Percentiles rank a stretch among this genome's conserved stretches.
Evolutionary conservation across 345 rosid genomes (phyloP).

Genomic region (Boechera stricta): DNA sequence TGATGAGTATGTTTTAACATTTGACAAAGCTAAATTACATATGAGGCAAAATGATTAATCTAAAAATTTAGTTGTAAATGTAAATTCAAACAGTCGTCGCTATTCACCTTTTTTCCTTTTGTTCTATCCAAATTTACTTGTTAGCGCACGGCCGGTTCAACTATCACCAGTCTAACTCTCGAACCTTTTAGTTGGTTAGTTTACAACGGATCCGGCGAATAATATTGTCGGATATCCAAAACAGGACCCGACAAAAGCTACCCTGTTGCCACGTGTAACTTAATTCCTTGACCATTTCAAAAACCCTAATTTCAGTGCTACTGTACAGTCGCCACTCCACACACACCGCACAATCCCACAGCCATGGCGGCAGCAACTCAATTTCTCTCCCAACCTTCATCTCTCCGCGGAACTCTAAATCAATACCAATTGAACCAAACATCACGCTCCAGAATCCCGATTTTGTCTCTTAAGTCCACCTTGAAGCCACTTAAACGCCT

Average conservation of each 20-base stretch:
- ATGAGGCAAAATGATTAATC: background rate
- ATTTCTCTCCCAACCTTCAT: slow-evolving; percentile 41
- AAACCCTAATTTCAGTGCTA: slow-evolving; percentile 36
- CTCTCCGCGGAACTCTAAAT: slow-evolving; percentile 50
- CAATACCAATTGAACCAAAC: slow-evolving; percentile 46
- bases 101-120: too few species aligned
- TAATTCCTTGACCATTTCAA: background rate
- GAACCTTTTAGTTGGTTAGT: too few species aligned
- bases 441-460: slow-evolving; percentile 50
- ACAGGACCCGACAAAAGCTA: slow-evolving; percentile 5
- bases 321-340: slow-evolving; percentile 21
- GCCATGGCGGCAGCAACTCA: slow-evolving; percentile 47
- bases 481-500: slow-evolving; percentile 44
- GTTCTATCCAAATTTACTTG: background rate
- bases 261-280: slow-evolving; percentile 24
- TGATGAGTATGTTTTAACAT: background rate
- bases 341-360: background rate
- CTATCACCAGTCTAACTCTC: too few species aligned
- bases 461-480: slow-evolving; percentile 48
- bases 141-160: slow-evolving; percentile 3
- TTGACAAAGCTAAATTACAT: too few species aligned
- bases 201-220: background rate
- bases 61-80: background rate
- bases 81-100: background rate
- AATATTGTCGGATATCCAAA: background rate